phyloP scores from a whole-genome alignment of 2,329 filamentous ascomycete genomes.

The Mariannaea elegans region DNA sequence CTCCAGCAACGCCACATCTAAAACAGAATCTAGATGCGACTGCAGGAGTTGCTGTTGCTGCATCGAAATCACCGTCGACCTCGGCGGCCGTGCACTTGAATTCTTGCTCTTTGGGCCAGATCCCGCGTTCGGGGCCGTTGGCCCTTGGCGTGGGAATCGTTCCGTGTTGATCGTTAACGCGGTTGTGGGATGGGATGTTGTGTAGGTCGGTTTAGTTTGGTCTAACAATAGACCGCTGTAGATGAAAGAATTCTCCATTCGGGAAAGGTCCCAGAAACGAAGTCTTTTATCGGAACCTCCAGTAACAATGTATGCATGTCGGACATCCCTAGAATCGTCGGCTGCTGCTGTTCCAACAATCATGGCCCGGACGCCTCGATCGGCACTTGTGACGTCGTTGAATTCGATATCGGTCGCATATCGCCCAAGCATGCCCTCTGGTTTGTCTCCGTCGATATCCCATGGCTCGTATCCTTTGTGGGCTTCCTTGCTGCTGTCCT shows the following conservation, averaged over 20 bases:
- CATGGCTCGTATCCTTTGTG: constrained; percentile 80
- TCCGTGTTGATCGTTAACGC: constrained; percentile 74
- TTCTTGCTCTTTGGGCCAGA: constrained; percentile 44
- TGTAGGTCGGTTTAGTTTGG: constrained; percentile 78
- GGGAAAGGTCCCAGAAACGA: constrained; percentile 90
- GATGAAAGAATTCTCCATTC: constrained; percentile 79
- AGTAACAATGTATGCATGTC: constrained; percentile 85
- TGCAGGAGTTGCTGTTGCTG: constrained; percentile 88
- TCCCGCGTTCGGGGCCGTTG: constrained; percentile 43
- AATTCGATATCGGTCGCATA: constrained; percentile 81
- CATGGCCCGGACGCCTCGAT: constrained; percentile 79
- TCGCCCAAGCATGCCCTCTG: constrained; percentile 85
- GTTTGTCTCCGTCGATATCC: constrained; percentile 88
- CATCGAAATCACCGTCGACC: constrained; percentile 84
- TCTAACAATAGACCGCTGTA: constrained; percentile 80
- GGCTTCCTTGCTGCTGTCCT: constrained; percentile 66
- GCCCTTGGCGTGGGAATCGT: constrained; percentile 55
- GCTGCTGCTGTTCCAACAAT: constrained; percentile 76
- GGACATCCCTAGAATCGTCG: constrained; percentile 74
- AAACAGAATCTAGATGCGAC: constrained; percentile 86
- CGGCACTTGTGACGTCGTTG: constrained; percentile 61
- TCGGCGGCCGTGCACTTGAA: constrained; percentile 60
- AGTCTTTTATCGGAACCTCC: constrained; percentile 91
- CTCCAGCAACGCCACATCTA: constrained; percentile 89
- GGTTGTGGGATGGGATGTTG: constrained; percentile 68